Base-by-base conservation (phyloP, 2,329 filamentous ascomycete genomes). In the Aspergillus neotritici region DNA sequence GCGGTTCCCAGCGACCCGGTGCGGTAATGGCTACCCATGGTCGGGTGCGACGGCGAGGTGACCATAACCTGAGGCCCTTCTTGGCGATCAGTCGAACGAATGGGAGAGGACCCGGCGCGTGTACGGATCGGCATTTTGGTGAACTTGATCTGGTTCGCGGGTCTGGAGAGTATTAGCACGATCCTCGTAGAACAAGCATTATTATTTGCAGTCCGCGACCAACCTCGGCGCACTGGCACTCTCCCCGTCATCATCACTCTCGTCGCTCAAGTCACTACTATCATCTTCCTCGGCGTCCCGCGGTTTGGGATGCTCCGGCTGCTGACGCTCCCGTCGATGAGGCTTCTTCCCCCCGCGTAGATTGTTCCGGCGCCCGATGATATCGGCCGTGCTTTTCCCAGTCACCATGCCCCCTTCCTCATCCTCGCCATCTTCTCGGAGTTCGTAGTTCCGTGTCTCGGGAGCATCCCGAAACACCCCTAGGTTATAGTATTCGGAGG, bases 131-230 rank as follows among this genome's bases (percentile, higher is more conserved):
- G 91, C 87, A 96, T 91, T 68, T 97, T 97, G 37, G 86, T 82
- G 66, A 98, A 98, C 61, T 91, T 90, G 63, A 97, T 95, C 64
- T 94, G 87, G 62, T 94, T 87, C 2, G 85, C 84, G 34, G 86
- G 84, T 41, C 85, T 75, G 39, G n/a, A 36, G 17, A 12, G 30
- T 31, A 46, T 63, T 21, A 63, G 56, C 39, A 50, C 12, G 13
- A 44, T 21, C 28, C 10, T 28, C 5, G 14, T 13, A 9, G 25
- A 29, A 34, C 25, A 34, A 15, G 29, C 12, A 15, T 25, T 9
- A 34, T 13, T 5, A 13, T 9, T 36, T 14, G 29, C 29, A 32
- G 16, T 31, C 21, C 9, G 5, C 21, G 8, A 56, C 55, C 40
- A 41, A 66, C 67, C 63, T 64, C 53, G 62, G 60, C 34, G 52